phyloP scores from a whole-genome alignment of 2,329 filamentous ascomycete species.

The Cryoendolithus antarcticus region DNA sequence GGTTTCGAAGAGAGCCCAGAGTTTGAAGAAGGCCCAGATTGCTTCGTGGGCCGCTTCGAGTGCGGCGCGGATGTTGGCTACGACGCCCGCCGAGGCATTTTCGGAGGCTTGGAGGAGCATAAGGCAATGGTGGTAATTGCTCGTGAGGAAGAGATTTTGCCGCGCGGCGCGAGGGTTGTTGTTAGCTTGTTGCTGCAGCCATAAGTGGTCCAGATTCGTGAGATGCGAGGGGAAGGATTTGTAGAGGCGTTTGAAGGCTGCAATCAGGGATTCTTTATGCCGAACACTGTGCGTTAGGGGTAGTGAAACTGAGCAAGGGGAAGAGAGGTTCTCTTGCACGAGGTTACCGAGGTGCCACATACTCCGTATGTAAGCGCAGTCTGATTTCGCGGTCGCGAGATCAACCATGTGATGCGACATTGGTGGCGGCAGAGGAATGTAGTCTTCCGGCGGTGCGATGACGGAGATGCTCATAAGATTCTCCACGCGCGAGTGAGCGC shows the following conservation, averaged over 20 bases:
- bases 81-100: slow-evolving; percentile 41
- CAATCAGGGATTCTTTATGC: slow-evolving; percentile 58
- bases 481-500: slow-evolving; percentile 28
- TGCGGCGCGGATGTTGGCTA: slow-evolving; percentile 51
- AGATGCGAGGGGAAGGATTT: slow-evolving; percentile 61
- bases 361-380: slow-evolving; percentile 51
- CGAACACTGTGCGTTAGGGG: slow-evolving; percentile 57
- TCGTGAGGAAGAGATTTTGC: slow-evolving; percentile 67
- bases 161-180: slow-evolving; percentile 55
- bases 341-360: slow-evolving; percentile 71
- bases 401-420: slow-evolving; percentile 24
- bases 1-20: slow-evolving; percentile 54
- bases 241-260: slow-evolving; percentile 58
- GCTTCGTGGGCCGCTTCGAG: slow-evolving; percentile 67
- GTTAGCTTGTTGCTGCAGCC: slow-evolving; percentile 44
- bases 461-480: slow-evolving; percentile 41
- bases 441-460: slow-evolving; percentile 29
- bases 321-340: slow-evolving; percentile 65
- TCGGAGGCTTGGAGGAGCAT: slow-evolving; percentile 68
- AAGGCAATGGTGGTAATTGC: slow-evolving; percentile 71
- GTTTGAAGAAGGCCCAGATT: slow-evolving; percentile 60
- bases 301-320: slow-evolving; percentile 58
- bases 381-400: slow-evolving; percentile 18
- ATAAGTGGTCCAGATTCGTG: slow-evolving; percentile 52
- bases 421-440: slow-evolving; percentile 18